phyloP scores from a whole-genome alignment of 1,284 basidiomycete species.

The Amylostereum areolatum region DNA sequence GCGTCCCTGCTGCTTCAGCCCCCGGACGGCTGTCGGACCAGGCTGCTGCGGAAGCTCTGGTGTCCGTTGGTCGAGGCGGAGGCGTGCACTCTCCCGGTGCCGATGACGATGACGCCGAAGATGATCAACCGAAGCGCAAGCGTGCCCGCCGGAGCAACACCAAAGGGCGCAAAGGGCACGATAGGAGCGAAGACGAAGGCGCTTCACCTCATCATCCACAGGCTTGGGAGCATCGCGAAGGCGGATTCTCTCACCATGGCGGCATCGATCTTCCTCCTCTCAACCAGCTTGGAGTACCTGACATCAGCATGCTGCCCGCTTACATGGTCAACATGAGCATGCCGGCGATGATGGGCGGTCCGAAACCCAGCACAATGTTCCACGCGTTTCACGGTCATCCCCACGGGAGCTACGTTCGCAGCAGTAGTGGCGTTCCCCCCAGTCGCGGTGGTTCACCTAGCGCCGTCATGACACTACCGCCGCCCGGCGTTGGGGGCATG shows the following conservation, averaged over 20 bases:
- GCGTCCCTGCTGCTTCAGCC: conserved; percentile 74
- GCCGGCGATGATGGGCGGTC: neutral
- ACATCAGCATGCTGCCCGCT: neutral
- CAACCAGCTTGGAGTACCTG: conserved; percentile 21
- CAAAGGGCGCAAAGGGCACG: conserved; percentile 28
- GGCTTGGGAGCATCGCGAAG: conserved; percentile 13
- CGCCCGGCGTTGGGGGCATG: neutral
- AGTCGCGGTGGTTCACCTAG: neutral
- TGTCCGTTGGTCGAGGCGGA: conserved; percentile 64
- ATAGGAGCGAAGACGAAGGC: conserved; percentile 30
- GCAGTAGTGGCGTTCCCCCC: conserved; percentile 39
- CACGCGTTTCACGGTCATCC: conserved; percentile 11
- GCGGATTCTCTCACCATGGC: conserved; percentile 28
- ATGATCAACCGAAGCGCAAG: conserved; percentile 49
- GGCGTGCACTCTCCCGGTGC: conserved; percentile 27
- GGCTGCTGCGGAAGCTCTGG: conserved; percentile 77
- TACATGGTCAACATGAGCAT: neutral
- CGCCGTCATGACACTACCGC: conserved; percentile 1
- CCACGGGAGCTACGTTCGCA: conserved; percentile 48
- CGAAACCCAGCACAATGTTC: neutral
- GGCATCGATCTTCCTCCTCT: conserved; percentile 58
- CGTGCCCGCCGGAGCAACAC: conserved; percentile 42
- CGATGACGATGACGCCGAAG: conserved; percentile 54
- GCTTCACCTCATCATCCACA: neutral
- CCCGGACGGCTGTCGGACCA: conserved; percentile 68